A percentile compares a stretch with the other conserved stretches of the same genome.
phyloP scores from a whole-genome alignment of 2,329 filamentous ascomycete species.

The Fusarium torreyae region DNA sequence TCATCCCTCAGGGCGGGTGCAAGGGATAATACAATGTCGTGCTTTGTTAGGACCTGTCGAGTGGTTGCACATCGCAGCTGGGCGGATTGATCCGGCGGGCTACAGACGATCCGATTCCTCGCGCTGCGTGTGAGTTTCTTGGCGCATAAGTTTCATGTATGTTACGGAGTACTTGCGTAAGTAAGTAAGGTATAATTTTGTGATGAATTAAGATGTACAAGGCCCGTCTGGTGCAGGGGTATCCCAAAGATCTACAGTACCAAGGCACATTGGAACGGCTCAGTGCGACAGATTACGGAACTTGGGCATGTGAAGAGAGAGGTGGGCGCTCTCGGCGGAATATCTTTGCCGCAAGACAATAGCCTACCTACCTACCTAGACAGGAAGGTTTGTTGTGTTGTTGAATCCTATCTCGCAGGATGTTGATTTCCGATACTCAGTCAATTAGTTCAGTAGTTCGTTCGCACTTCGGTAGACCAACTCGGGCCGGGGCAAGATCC shows the following conservation, averaged over 20 bases:
- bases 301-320: conserved; percentile 2
- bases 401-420: conserved; percentile 9
- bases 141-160: conserved; percentile 8
- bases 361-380: conserved; percentile 1
- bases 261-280: conserved; percentile 5
- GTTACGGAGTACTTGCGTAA: not conserved
- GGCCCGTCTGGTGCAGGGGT: conserved; percentile 6
- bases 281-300: conserved; percentile 14
- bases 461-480: conserved; percentile 17
- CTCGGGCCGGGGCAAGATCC: conserved; percentile 35
- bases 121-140: conserved; percentile 17
- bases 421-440: conserved; percentile 1
- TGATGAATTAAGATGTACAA: not conserved
- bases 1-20: conserved; percentile 5
- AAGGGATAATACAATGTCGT: conserved; percentile 25
- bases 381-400: conserved; percentile 20
- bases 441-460: conserved; percentile 1
- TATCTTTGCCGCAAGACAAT: conserved; percentile 10
- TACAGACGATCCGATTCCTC: conserved; percentile 30
- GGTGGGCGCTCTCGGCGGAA: conserved; percentile 10
- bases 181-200: not conserved
- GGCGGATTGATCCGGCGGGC: conserved; percentile 35
- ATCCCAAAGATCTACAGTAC: conserved; percentile 15
- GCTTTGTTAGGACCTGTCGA: conserved; percentile 6
- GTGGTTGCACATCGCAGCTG: conserved; percentile 16